phyloP scores from a whole-genome alignment of 495 filamentous ascomycete species.

The Aspergillus ellipticus region DNA sequence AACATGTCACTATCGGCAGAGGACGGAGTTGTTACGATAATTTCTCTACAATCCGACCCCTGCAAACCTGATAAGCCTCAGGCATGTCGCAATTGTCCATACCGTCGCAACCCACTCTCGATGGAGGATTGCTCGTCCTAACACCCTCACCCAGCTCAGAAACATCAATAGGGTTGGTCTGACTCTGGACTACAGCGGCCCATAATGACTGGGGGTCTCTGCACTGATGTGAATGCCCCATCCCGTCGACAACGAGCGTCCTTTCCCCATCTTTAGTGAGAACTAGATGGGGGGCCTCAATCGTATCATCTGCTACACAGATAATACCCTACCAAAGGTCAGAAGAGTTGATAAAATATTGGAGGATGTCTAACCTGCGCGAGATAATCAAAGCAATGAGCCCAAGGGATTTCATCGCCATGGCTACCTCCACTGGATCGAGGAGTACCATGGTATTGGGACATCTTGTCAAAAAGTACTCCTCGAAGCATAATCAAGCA shows the following conservation, averaged over 20 bases:
- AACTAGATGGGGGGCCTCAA: slow-evolving; percentile 26
- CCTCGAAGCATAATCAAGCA: slow-evolving; percentile 30
- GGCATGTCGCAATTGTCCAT: too few species aligned
- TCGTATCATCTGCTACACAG: slow-evolving; percentile 14
- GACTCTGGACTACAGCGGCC: neutral
- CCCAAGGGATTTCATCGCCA: slow-evolving; percentile 11
- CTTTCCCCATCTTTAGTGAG: slow-evolving; percentile 6
- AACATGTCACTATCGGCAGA: too few species aligned
- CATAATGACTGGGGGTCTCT: slow-evolving; percentile 6
- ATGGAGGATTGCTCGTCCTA: too few species aligned
- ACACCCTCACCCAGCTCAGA: too few species aligned
- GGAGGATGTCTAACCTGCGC: slow-evolving; percentile 5
- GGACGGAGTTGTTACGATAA: too few species aligned
- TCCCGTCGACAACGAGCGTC: slow-evolving; percentile 5
- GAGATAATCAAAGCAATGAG: slow-evolving; percentile 17
- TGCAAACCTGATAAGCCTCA: neutral
- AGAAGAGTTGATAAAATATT: neutral
- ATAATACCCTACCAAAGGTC: slow-evolving; percentile 5
- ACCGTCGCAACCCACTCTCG: too few species aligned
- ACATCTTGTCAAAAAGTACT: slow-evolving; percentile 4
- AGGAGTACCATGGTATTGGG: slow-evolving; percentile 1
- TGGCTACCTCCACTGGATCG: neutral
- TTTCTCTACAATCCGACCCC: too few species aligned
- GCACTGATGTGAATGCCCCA: slow-evolving; percentile 12
- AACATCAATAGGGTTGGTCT: neutral